A percentile compares a stretch with the other conserved stretches of the same genome.
phyloP scores from a whole-genome alignment of 2,329 filamentous ascomycete species.

The Epichloe uncinata region DNA sequence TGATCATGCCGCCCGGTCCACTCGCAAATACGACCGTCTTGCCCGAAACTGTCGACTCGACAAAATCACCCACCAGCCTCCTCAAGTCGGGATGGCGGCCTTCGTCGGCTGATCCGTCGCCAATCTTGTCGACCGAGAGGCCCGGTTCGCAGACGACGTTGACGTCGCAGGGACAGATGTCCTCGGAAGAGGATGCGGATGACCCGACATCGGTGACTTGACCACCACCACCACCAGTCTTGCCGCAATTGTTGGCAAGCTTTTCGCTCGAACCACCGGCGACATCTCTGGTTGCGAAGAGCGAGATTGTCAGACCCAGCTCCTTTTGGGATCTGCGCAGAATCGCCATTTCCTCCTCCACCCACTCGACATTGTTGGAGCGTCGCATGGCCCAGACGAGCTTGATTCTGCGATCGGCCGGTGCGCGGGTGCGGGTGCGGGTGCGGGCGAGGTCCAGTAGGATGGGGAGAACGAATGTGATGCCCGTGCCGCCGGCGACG shows the following conservation, averaged over 20 bases:
- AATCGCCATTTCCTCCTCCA: conserved; percentile 39
- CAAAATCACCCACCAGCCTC: conserved; percentile 33
- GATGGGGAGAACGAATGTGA: conserved; percentile 25
- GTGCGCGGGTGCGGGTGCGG: conserved; percentile 28
- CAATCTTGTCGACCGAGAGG: conserved; percentile 17
- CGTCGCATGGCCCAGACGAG: conserved; percentile 54
- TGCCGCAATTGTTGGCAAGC: conserved; percentile 4
- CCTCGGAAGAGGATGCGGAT: conserved; percentile 11
- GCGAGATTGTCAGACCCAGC: conserved; percentile 35
- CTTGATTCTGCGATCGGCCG: conserved; percentile 34
- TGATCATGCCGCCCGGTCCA: conserved; percentile 46
- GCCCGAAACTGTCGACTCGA: conserved; percentile 31
- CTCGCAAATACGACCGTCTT: conserved; percentile 45
- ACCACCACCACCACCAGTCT: background rate
- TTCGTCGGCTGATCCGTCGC: conserved; percentile 15
- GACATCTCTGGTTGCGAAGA: conserved; percentile 47
- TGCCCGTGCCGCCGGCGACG: conserved; percentile 27
- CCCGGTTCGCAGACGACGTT: conserved; percentile 5
- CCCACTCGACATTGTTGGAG: conserved; percentile 41
- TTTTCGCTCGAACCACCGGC: conserved; percentile 8
- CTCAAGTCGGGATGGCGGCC: conserved; percentile 31
- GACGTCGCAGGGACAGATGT: conserved; percentile 14
- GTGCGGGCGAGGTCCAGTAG: conserved; percentile 20
- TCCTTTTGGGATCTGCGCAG: conserved; percentile 25
- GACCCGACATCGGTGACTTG: conserved; percentile 11